Evolutionary conservation across 2,329 filamentous ascomycete genomes (phyloP).

Genomic region (Plenodomus biglobosus): DNA sequence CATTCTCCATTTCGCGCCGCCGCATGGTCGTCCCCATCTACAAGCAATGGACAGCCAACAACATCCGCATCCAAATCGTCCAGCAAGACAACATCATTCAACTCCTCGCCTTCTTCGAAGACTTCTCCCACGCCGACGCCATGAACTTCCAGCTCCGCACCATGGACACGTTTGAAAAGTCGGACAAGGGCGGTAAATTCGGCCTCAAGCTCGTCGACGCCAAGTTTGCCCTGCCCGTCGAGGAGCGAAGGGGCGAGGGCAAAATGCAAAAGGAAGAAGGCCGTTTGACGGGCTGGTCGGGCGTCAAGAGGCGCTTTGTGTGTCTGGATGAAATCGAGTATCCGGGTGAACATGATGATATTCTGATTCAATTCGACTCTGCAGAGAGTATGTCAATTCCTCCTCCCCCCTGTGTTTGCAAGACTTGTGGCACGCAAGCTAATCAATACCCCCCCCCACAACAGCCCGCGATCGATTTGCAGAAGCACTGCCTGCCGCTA

Average conservation of each 20-base stretch:
- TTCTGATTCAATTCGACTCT: conserved; percentile 79
- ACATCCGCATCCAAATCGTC: conserved; percentile 78
- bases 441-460: no score
- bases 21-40: conserved; percentile 90
- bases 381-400: conserved; percentile 64
- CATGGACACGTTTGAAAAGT: conserved; percentile 76
- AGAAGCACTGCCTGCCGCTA: conserved; percentile 49
- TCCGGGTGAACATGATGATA: conserved; percentile 90
- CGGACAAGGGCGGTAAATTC: conserved; percentile 58
- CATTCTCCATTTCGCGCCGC: conserved; percentile 78
- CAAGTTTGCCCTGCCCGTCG: conserved; percentile 79
- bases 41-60: conserved; percentile 89
- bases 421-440: no score
- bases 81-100: conserved; percentile 74
- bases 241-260: conserved; percentile 51
- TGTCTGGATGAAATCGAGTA: conserved; percentile 87
- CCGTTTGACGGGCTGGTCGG: conserved; percentile 51
- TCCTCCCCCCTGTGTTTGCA: no score
- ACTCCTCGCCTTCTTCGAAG: conserved; percentile 82
- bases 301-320: conserved; percentile 70
- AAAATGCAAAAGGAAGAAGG: conserved; percentile 55
- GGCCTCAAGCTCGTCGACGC: conserved; percentile 82
- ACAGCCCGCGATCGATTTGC: conserved; percentile 51
- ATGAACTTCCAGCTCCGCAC: conserved; percentile 87
- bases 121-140: conserved; percentile 81